Conservation (phyloP, 176 grass and related monocot species). For the Avena eriantha region DNA sequence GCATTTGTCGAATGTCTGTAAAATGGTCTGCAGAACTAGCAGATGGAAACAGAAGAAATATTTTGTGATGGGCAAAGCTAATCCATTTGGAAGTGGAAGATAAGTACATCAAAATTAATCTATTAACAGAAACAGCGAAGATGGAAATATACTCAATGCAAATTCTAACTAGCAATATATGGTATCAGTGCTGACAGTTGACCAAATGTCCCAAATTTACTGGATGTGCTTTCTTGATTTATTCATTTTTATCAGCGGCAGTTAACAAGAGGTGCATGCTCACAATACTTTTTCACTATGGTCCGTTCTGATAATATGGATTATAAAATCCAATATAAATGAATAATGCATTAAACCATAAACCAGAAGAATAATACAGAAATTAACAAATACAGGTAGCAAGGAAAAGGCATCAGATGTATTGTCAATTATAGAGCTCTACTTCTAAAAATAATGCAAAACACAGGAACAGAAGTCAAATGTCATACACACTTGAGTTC, state of each 20-base stretch:
- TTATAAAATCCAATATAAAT: neutral
- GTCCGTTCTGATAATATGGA: neutral
- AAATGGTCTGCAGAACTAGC: slow-evolving; percentile 4
- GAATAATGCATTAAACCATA: neutral
- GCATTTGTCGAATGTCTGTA: slow-evolving; percentile 24
- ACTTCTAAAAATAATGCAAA: neutral
- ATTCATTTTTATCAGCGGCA: neutral
- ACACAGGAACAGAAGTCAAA: neutral
- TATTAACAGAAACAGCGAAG: neutral
- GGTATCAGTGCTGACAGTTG: neutral
- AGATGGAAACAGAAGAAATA: slow-evolving; percentile 5
- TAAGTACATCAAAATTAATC: slow-evolving; percentile 28
- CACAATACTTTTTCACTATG: neutral
- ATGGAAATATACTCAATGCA: neutral
- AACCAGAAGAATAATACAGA: neutral
- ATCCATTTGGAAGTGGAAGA: neutral
- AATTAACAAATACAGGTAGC: slow-evolving; percentile 2
- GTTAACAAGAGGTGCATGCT: slow-evolving; percentile 11
- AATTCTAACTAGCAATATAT: neutral
- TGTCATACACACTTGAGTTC: neutral
- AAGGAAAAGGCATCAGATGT: neutral
- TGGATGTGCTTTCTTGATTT: neutral
- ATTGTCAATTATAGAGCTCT: neutral
- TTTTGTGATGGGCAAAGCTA: neutral
- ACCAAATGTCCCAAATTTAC: neutral